Evolutionary conservation across 768 basidiomycete genomes (phyloP), one percentile per base, ranked within the genome.

Genomic region (Scleroderma bovista): DNA sequence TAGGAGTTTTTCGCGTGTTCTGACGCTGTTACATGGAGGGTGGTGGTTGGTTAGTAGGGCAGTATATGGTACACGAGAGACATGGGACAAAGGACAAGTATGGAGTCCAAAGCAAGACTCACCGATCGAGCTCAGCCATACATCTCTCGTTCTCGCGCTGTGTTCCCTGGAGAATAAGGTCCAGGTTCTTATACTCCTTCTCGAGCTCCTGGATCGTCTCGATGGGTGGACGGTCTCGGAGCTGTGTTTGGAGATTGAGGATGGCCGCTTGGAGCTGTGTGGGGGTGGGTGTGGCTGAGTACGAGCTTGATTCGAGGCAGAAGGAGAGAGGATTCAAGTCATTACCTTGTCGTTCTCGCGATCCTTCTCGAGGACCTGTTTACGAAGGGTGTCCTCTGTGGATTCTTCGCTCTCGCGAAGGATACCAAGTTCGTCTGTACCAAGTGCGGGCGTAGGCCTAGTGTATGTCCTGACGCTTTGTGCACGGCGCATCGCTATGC

Each of bases 111-210:
- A 9, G 5, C 9, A 4, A 29, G 26, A 19, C 72, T 44, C 50
- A 83, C 86, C 83, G 74, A 49, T 91, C 88, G 3, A 89, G 72
- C 51, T 90, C 87, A 0, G 79, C 74, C 89, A 92, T 91, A 54
- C 83, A 86, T 44, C 84, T 75, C 57, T 91, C 88, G 58, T 93
- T 93, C 70, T 93, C 90, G 44, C 88, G 72, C 55, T 90, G 88
- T 0, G 89, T 91, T 0, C 88, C 89, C 51, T 86, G 79, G 0
- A 90, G 67, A 3, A 92, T 71, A 16, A 92, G 71, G 34, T 90
- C 89, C 1, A 90, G 70, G 50, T 86, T 84, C 57, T 80, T 80
- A 58, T 83, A 81, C 56, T 91, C 89, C 59, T 80, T 83, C 64
- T 85, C 74, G 29, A 90, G 66, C 32, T 73, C 75, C 51, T 87